These are phyloP conservation scores for Suillus bovinus DNA, from an alignment of 768 basidiomycete species.

Conservation along the genomic window DNA sequence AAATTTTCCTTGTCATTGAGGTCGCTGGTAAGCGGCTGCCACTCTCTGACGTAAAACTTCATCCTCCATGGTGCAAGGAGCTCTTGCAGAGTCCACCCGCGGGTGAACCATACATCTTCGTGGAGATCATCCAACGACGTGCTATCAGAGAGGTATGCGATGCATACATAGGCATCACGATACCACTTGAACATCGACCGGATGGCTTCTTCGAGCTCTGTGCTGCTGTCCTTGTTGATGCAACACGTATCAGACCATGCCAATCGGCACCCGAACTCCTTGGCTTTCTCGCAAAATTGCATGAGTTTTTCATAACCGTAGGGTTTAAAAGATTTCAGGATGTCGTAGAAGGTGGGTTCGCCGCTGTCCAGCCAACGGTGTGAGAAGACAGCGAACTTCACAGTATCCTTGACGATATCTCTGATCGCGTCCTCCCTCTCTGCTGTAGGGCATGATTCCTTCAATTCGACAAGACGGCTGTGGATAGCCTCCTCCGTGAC, in stretches of 20 bases:
- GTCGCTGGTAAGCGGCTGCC: conserved; percentile 25
- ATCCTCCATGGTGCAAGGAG: conserved; percentile 29
- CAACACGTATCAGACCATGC: conserved; percentile 39
- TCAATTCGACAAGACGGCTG: conserved; percentile 9
- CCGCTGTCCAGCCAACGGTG: conserved; percentile 32
- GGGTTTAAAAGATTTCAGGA: conserved; percentile 29
- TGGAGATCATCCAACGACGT: conserved; percentile 29
- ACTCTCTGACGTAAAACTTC: conserved; percentile 33
- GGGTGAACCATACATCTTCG: conserved; percentile 32
- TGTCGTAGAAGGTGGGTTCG: conserved; percentile 30
- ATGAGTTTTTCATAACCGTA: conserved; percentile 28
- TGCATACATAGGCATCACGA: conserved; percentile 29
- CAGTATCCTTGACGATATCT: conserved; percentile 22
- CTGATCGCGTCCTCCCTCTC: conserved; percentile 26
- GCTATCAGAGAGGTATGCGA: conserved; percentile 32
- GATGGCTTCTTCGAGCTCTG: conserved; percentile 35
- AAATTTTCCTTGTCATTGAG: conserved; percentile 29
- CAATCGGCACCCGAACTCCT: conserved; percentile 26
- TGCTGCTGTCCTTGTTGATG: conserved; percentile 36
- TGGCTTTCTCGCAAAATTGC: conserved; percentile 28
- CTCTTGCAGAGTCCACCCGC: conserved; percentile 34
- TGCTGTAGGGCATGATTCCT: conserved; percentile 23
- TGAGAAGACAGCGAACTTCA: conserved; percentile 31
- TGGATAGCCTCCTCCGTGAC: conserved; percentile 27
- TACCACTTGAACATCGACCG: conserved; percentile 38